Conservation (phyloP, 164 flowering plant species). For the Santalum album region DNA sequence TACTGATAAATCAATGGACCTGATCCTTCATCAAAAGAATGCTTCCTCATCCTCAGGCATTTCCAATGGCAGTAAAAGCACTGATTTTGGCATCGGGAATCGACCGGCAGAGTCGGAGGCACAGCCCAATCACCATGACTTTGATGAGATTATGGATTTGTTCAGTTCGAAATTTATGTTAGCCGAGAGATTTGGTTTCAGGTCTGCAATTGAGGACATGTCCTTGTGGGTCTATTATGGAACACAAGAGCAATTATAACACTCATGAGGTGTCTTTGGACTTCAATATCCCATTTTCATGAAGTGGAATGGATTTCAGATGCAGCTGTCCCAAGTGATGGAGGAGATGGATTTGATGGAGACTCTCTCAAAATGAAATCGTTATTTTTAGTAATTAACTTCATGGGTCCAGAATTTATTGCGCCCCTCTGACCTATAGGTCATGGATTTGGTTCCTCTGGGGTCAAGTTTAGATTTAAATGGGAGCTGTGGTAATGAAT, state of each 20-base stretch:
- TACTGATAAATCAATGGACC: no score
- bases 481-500: no score
- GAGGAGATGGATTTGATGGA: conserved; percentile 40
- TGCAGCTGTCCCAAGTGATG: conserved; percentile 15
- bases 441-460: no score
- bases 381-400: no score
- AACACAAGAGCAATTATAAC: no score
- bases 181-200: neutral
- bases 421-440: no score
- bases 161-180: neutral
- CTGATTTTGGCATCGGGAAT: no score
- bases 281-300: neutral
- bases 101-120: no score
- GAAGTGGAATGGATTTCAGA: conserved; percentile 7
- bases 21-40: neutral
- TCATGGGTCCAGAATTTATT: no score
- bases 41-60: neutral
- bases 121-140: neutral
- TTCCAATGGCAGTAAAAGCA: neutral
- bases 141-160: neutral
- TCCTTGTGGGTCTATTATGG: no score
- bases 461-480: no score
- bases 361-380: no score
- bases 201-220: neutral
- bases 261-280: neutral